Evolutionary conservation across 2,329 filamentous ascomycete species (phyloP), one percentile per base, ranked within the genome.

Genomic region (Aureobasidium sp.): DNA sequence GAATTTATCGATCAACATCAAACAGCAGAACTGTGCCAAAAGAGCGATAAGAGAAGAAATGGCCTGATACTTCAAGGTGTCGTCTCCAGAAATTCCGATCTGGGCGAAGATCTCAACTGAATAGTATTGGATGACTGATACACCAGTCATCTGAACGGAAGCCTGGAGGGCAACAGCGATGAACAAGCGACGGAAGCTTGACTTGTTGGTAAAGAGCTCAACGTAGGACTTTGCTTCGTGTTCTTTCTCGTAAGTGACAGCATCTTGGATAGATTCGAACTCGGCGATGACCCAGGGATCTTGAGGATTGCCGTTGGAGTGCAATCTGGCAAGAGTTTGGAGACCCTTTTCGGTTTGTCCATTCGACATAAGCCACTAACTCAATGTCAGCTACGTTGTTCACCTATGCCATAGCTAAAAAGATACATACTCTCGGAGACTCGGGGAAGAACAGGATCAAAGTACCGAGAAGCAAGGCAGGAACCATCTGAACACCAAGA

Each of bases 391-490:
- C 67, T 49, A 66, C 60, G 16, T 29, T 11, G 10, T 32, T 48
- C 0, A 13, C 3, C 37, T 4, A 2, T 34, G 45, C n/a, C n/a
- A n/a, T 9, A 4, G 61, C 32, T 62, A 25, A 58, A 66, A 68
- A 11, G 10, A 16, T 32, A 45, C 61, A 8, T 39, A 59, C 54
- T 62, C 64, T 49, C 2, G 76, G 76, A 6, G 75, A 76, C 66
- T 93, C 89, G 0, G 88, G 89, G 76, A 93, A 91, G 16, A 86
- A 65, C 67, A 86, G 76, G 62, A 93, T 92, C 53, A 91, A 79
- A 0, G 82, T 69, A 8, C 82, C 88, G 11, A 84, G 74, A 42
- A 89, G 75, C 1, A 82, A 76, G 29, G 87, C 89, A 0, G 89
- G 89, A 9, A 88, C 72, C 57, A 87, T 76, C 73, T 93, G 89